Base-by-base conservation (phyloP, 345 rosid species). In the Eucalyptus regnans region DNA sequence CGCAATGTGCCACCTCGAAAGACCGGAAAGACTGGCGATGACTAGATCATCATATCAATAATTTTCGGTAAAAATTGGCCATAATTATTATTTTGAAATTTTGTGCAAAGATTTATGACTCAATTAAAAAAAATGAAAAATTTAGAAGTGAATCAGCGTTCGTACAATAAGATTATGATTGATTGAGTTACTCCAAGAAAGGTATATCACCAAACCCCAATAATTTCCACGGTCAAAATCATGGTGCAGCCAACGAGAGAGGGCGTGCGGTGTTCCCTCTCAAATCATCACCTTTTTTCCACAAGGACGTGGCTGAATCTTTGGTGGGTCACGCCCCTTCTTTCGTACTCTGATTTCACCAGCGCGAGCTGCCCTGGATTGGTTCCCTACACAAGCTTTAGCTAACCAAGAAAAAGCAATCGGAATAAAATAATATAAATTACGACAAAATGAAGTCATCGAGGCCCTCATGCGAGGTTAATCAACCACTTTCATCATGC, bases 11-110 rank as follows among this genome's bases (percentile, higher is more conserved):
- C 17, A 13, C 18, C 1, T 7, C 15, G 0, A n/a, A 29, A 7
- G 8, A 6, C 1, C 5, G 1, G 5, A 13, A 12, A 62, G 2
- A 62, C 2, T 0, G 1, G 3, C 1, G 13, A 56, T 56, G 29
- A 64, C 5, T 64, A 15, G 37, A 15, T 8, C 20, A n/a, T 4
- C 20, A n/a, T 14, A 44, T 33, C 6, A 5, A 11, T 41, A 6
- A 33, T 9, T 33, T 33, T 8, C 1, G 0, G 1, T 2, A 2
- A 41, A 71, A 76, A 20, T 76, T 37, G 2, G 14, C 2, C 1
- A 6, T 0, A 37, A 20, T 6, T 27, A 22, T 3, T 76, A 20
- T 2, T 20, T 20, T 10, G 3, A 9, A 76, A 41, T 20, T 12
- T 76, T 23, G 15, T 7, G 8, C 1, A 20, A 12, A 41, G 7